A percentile compares a stretch with the other conserved stretches of the same genome.
Evolutionary conservation across 1,284 basidiomycete species (phyloP).

Genomic region (Cryptococcus wingfieldii): DNA sequence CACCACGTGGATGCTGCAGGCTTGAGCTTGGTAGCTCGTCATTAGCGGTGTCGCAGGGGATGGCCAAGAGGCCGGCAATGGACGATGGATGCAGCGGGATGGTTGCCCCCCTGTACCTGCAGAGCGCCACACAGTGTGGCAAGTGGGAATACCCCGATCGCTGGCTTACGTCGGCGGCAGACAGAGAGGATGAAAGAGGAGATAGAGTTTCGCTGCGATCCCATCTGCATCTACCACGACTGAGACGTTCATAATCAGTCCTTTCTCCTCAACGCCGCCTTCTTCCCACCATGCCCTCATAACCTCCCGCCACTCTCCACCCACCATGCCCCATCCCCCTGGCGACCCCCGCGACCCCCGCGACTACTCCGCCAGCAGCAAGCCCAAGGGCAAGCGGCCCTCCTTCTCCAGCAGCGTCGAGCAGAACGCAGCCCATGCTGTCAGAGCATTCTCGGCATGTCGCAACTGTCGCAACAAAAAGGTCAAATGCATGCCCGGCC

Average conservation of each 20-base stretch:
- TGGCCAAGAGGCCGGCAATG: too few relatives aligned
- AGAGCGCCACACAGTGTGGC: too few relatives aligned
- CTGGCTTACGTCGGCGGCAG: too few relatives aligned
- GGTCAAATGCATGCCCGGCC: constrained; percentile 41
- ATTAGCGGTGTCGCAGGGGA: too few relatives aligned
- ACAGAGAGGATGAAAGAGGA: too few relatives aligned
- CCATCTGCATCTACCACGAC: too few relatives aligned
- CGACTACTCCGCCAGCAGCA: constrained; percentile 1
- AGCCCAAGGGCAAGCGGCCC: constrained; percentile 9
- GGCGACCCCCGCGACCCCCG: background rate
- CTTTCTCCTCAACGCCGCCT: background rate
- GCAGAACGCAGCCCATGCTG: background rate
- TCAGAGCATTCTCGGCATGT: constrained; percentile 40
- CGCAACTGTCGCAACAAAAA: constrained; percentile 42
- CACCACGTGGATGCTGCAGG: too few relatives aligned
- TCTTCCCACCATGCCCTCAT: background rate
- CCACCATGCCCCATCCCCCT: background rate
- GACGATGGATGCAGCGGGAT: too few relatives aligned
- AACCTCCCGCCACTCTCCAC: background rate
- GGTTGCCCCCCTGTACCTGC: too few relatives aligned
- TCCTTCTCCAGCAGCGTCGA: background rate
- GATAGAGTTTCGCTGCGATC: too few relatives aligned
- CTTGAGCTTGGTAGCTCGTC: too few relatives aligned
- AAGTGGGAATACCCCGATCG: too few relatives aligned
- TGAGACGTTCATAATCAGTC: background rate